Evolutionary conservation across 257 asterid genomes (phyloP), one percentile per base, ranked within the genome.

Genomic region (Scutellaria barbata): DNA sequence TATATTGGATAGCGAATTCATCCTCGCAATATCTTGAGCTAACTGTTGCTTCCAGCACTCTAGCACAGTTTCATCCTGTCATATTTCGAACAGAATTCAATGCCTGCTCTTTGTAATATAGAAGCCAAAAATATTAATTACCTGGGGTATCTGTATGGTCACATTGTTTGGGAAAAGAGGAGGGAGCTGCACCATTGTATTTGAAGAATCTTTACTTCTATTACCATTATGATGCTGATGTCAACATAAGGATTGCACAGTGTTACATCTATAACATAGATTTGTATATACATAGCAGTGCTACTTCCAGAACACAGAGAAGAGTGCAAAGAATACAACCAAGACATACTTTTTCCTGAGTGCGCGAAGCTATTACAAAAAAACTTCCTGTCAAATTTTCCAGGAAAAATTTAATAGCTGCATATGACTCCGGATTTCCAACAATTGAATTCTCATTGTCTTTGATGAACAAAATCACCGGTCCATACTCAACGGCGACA

Each of bases 121-220:
- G 41, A 40, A 75, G 16, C 22, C 75, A 22, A 56, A 80, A 41
- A 50, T 37, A 22, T 1, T 60, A 22, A 61, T 81, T 79, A 92
- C 98, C 96, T 88, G 95, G 33, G 98, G 98, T 71, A 81, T 80
- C 79, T 92, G 98, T 72, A 92, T 84, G 22, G 85, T 74, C 78
- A 92, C 95, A 88, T 90, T 92, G 80, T 90, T 92, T 25, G 98
- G 98, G 75, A 92, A 92, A 78, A 92, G 92, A 16, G 96, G 96
- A 62, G 74, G 75, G 72, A 92, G 92, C 77, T 88, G 97, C 87
- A 88, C 88, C 86, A 81, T 76, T 59, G 89, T 63, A 81, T 92
- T 92, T 11, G 92, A 84, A 50, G 77, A 84, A 79, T 90, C 98
- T 78, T 92, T 92, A 82, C 71, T 85, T 83, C 81, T 86, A 67